Evolutionary conservation across 331 rosid species (phyloP), one percentile per base, ranked within the genome.

Genomic region (Pyracantha coccinea): DNA sequence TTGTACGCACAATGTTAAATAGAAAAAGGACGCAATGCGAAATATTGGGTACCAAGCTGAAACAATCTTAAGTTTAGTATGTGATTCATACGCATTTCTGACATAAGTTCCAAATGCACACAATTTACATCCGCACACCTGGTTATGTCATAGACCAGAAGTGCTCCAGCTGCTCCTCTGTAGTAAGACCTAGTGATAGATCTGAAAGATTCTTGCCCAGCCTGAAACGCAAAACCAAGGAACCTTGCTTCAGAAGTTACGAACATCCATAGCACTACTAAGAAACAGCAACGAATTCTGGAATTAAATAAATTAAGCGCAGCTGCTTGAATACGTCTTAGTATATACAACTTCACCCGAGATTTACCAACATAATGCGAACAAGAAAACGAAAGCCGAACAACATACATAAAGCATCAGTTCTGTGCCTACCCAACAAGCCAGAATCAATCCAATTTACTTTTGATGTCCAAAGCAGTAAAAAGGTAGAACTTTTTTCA

Each of bases 191-290:
- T 84, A 75, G 98, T 92, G 83, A 92, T 92, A 15, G 98, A 92
- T 80, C 98, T 84, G 89, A 92, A 92, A n/a, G 98, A 92, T 77
- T 92, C 98, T 87, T 92, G 98, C 76, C 98, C 98, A 65, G 98
- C 98, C 98, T 92, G 86, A 75, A 83, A 63, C 45, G 45, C 14
- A 75, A 75, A 78, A 76, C 21, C 31, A 31, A n/a, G 7, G 11
- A 8, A 50, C 57, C 77, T 53, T 63, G 38, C 68, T 47, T 78
- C 71, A 82, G 77, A 64, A 38, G n/a, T 47, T 74, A 75, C 78
- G 77, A 15, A 38, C 14, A 55, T 15, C 8, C 68, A 71, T 9
- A n/a, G 16, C 17, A 57, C 53, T 35, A 55, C 15, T 24, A 50
- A 66, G 27, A 17, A 9, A 62, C 7, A 23, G 29, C 65, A 15